A percentile compares a stretch with the other conserved stretches of the same genome.
Evolutionary conservation across 2,329 filamentous ascomycete species (phyloP).

Genomic region (Aureobasidium melanogenum): DNA sequence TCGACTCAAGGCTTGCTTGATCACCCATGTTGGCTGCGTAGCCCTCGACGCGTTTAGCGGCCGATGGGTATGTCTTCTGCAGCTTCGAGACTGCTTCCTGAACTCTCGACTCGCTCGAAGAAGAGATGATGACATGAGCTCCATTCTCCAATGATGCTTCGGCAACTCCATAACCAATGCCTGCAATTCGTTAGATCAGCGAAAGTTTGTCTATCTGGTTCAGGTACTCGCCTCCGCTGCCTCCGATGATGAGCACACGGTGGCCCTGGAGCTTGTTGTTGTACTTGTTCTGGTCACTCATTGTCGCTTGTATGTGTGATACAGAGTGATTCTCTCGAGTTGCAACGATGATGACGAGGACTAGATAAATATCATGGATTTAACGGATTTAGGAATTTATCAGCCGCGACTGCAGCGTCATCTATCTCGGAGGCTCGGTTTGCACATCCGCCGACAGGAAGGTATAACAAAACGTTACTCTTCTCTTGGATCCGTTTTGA

Average conservation of each 20-base stretch:
- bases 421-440: not conserved
- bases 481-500: no score
- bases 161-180: constrained; percentile 54
- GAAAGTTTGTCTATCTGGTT: no score
- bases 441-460: not conserved
- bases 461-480: not conserved
- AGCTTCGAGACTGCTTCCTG: constrained; percentile 39
- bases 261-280: constrained; percentile 39
- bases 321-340: not conserved
- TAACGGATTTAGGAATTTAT: not conserved
- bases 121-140: constrained; percentile 51
- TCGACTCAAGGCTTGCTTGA: constrained; percentile 37
- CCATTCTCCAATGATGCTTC: constrained; percentile 49
- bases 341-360: not conserved
- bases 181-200: constrained; percentile 25
- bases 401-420: not conserved
- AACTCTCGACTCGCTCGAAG: constrained; percentile 45
- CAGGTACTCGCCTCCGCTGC: constrained; percentile 33
- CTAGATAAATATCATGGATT: not conserved
- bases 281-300: constrained; percentile 37
- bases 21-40: constrained; percentile 42
- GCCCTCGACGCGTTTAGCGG: constrained; percentile 31
- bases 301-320: constrained; percentile 13
- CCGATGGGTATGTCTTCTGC: constrained; percentile 34
- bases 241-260: constrained; percentile 53